Conservation (phyloP, 495 filamentous ascomycete genomes). For the Aspergillus conjunctus region DNA sequence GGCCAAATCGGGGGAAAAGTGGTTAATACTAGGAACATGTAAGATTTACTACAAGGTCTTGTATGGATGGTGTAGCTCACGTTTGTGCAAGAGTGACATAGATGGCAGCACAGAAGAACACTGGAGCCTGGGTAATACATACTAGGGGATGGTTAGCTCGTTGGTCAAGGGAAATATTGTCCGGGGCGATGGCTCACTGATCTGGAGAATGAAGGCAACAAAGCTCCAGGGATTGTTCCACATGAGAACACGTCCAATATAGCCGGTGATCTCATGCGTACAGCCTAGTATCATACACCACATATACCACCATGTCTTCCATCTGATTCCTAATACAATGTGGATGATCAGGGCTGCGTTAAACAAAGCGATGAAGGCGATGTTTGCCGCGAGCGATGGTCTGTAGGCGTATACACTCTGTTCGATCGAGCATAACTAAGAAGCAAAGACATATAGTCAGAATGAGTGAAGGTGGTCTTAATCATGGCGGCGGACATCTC, state of each 20-base stretch:
- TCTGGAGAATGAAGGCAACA: background rate
- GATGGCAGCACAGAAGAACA: conserved; percentile 61
- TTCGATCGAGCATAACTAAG: conserved; percentile 4
- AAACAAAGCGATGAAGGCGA: conserved; percentile 48
- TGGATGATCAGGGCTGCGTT: conserved; percentile 31
- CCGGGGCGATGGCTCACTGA: background rate
- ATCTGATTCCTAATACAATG: conserved; percentile 39
- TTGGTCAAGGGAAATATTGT: too few relatives aligned
- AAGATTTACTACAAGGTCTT: background rate
- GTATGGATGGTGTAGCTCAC: background rate
- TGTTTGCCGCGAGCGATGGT: conserved; percentile 43
- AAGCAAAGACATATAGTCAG: background rate
- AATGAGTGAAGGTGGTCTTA: background rate
- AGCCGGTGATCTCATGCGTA: conserved; percentile 48
- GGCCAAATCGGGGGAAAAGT: conserved; percentile 50
- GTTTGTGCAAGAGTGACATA: conserved; percentile 56
- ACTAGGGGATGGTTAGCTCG: background rate
- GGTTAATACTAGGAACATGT: conserved; percentile 42
- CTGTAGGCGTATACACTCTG: conserved; percentile 45
- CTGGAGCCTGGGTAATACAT: conserved; percentile 45
- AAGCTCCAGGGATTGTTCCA: conserved; percentile 35
- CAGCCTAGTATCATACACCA: conserved; percentile 32
- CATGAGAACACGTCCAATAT: conserved; percentile 50
- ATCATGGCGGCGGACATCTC: too few relatives aligned
- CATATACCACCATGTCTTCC: conserved; percentile 34